phyloP scores from a whole-genome alignment of 2,329 filamentous ascomycete genomes.

The Calonectria honghensis region DNA sequence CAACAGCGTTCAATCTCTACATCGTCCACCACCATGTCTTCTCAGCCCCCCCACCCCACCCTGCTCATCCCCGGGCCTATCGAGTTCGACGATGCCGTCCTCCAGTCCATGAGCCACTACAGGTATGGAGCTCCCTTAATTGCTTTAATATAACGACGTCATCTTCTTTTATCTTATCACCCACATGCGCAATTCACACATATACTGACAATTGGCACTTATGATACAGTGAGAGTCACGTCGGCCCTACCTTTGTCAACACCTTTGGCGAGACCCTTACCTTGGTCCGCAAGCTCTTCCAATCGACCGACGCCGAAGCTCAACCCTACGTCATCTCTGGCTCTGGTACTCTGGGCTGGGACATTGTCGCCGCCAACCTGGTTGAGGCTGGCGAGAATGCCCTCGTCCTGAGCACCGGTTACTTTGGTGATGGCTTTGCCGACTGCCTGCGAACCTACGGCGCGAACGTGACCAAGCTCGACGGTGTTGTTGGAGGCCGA shows the following conservation, averaged over 20 bases:
- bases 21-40: constrained; percentile 74
- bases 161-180: constrained; percentile 23
- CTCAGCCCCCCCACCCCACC: constrained; percentile 78
- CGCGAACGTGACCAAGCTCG: constrained; percentile 91
- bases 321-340: constrained; percentile 97
- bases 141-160: constrained; percentile 2
- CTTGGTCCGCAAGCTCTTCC: constrained; percentile 94
- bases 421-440: constrained; percentile 96
- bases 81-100: constrained; percentile 97
- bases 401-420: constrained; percentile 94
- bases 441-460: constrained; percentile 95
- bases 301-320: constrained; percentile 86
- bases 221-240: constrained; percentile 87
- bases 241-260: constrained; percentile 90
- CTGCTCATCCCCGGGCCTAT: constrained; percentile 98
- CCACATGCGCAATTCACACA: background rate
- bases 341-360: constrained; percentile 97
- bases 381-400: constrained; percentile 92
- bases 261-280: constrained; percentile 92
- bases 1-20: constrained; percentile 51
- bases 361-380: constrained; percentile 95
- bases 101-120: constrained; percentile 96
- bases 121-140: constrained; percentile 73
- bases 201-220: constrained; percentile 34
- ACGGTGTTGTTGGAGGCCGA: constrained; percentile 89